A percentile compares a stretch with the other conserved stretches of the same genome.
phyloP scores from a whole-genome alignment of 1,139 yeast species.

The Trichomonascaceae sp. region DNA sequence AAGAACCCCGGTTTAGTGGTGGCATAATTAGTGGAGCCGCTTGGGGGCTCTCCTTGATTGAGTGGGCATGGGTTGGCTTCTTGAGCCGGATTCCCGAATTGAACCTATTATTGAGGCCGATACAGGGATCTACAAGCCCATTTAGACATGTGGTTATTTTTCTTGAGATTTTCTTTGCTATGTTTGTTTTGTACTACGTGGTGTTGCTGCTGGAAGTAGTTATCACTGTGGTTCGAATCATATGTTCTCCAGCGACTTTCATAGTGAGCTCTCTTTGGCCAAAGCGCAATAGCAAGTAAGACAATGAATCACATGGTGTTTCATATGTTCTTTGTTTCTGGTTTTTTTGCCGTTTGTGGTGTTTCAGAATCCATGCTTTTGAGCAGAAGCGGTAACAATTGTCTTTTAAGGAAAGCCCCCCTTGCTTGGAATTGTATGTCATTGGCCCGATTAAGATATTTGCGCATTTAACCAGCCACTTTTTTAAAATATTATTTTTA shows the following conservation, averaged over 20 bases:
- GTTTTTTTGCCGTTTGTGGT: neutral
- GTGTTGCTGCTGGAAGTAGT: slow-evolving; percentile 17
- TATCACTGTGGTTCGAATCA: slow-evolving; percentile 15
- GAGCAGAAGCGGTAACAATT: neutral
- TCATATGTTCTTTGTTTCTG: neutral
- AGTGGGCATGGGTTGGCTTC: slow-evolving; percentile 4
- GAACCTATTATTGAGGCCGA: slow-evolving; percentile 8
- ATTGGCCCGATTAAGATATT: neutral
- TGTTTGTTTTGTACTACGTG: slow-evolving; percentile 16
- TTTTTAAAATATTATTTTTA: neutral
- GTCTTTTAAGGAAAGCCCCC: neutral
- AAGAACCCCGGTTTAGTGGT: neutral
- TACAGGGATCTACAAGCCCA: slow-evolving; percentile 3
- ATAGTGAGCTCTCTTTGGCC: slow-evolving; percentile 6
- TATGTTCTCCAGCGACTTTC: slow-evolving; percentile 20
- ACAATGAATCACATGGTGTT: neutral
- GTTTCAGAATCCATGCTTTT: neutral
- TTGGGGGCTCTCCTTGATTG: neutral
- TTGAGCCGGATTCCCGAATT: slow-evolving; percentile 9
- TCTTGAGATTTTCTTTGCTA: slow-evolving; percentile 14
- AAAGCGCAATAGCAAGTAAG: neutral
- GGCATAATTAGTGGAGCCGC: neutral
- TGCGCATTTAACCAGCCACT: neutral
- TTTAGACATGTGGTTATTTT: slow-evolving; percentile 15
- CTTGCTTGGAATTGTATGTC: neutral